Percentiles rank a stretch among this genome's conserved stretches.
Conservation (phyloP, 371 early-diverging fungal genomes). For the Syncephalastrum sp. region DNA sequence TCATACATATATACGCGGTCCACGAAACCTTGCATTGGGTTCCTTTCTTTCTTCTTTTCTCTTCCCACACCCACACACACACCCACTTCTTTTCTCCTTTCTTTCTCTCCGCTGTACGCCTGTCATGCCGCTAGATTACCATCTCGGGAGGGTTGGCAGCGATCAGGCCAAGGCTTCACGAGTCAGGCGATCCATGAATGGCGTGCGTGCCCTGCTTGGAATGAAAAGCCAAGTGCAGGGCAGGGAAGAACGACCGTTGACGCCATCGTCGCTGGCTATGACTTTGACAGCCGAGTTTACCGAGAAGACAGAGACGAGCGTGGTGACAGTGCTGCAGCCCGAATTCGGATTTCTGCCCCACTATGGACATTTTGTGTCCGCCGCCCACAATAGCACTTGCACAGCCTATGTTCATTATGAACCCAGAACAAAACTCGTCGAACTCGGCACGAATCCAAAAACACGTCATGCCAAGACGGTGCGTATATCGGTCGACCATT, state of each 20-base stretch:
- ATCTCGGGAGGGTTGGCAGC: background rate
- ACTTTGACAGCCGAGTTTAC: slow-evolving; percentile 28
- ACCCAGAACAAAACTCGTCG: slow-evolving; percentile 25
- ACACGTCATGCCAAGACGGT: slow-evolving; percentile 21
- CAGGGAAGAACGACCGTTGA: background rate
- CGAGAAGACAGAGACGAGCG: slow-evolving; percentile 7
- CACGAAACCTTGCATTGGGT: background rate
- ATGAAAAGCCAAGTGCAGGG: background rate
- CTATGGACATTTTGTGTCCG: slow-evolving; percentile 5
- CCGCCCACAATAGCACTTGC: slow-evolving; percentile 5
- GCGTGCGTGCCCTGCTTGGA: slow-evolving; percentile 6
- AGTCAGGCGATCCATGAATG: slow-evolving; percentile 7
- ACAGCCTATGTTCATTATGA: slow-evolving; percentile 40
- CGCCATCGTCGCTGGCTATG: slow-evolving; percentile 15
- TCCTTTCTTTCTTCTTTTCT: background rate
- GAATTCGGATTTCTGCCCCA: slow-evolving; percentile 19
- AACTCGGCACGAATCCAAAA: slow-evolving; percentile 28
- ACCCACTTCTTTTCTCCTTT: background rate
- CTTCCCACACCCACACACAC: background rate
- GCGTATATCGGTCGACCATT: slow-evolving; percentile 32
- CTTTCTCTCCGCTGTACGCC: background rate
- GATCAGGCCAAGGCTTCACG: slow-evolving; percentile 5
- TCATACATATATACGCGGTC: too few relatives aligned
- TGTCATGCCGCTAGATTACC: slow-evolving; percentile 1
- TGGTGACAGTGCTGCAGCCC: slow-evolving; percentile 19